Base-by-base conservation (phyloP, 495 filamentous ascomycete species). In the Xylaria grammica region DNA sequence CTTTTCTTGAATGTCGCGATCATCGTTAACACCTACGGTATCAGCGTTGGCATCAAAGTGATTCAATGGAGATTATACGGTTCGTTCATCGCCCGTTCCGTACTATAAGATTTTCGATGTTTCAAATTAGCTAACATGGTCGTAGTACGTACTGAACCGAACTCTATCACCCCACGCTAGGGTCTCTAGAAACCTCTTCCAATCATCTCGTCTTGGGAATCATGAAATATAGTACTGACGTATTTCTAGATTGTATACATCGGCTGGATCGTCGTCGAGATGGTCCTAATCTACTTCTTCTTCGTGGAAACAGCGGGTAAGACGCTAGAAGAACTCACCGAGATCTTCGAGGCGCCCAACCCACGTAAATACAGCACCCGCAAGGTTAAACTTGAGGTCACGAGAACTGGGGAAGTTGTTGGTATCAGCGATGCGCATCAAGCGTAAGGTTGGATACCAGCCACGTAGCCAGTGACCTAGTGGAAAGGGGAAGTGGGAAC, bases 261-360 rank as follows among this genome's bases (percentile, higher is more conserved):
- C 49, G 79, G 75, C 30, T 86, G 84, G 82, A 78, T 79, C 46
- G 73, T 72, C 34, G 70, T 85, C 48, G 79, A 86, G 71, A 70
- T 77, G 26, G 51, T 72, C 13, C 64, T 85, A 4, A 88, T 89
- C 52, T 91, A 86, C 72, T 87, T 89, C 66, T 81, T 88, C 62
- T 89, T 88, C 67, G 84, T 87, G 0, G 90, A 92, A 74, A 92
- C 89, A 5, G 84, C 83, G 29, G 84, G 84, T 10, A 83, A 84
- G 55, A 91, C 89, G 53, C 81, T 92, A 49, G 90, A 92, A 72
- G 88, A 91, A 73, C 72, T 92, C 36, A 79, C 82, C 34, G 84
- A 85, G 66, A 85, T 91, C 54, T 91, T 92, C 72, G 80, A 88
- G 60, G 77, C 78, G 7, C 68, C 60, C 10, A 81, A 86, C 60